Evolutionary conservation across 2,329 filamentous ascomycete species (phyloP).

Genomic region (Talaromyces atroroseus): DNA sequence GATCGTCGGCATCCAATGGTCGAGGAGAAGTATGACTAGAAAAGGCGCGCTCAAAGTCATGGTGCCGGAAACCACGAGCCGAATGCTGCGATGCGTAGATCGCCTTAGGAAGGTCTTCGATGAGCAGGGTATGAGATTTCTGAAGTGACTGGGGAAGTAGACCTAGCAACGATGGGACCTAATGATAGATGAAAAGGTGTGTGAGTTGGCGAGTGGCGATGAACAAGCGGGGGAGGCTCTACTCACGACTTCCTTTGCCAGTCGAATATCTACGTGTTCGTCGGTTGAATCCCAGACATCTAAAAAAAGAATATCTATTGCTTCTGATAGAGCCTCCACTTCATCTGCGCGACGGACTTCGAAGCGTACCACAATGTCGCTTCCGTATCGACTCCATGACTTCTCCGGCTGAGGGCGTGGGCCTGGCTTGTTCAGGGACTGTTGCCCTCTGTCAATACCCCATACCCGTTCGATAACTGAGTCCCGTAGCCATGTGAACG

Average conservation of each 20-base stretch:
- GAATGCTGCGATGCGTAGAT: conserved; percentile 59
- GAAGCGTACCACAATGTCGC: conserved; percentile 86
- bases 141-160: conserved; percentile 71
- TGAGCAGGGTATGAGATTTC: conserved; percentile 65
- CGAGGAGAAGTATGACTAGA: background rate
- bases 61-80: conserved; percentile 21
- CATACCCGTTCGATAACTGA: conserved; percentile 41
- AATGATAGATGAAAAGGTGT: background rate
- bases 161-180: conserved; percentile 67
- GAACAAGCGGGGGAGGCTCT: background rate
- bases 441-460: conserved; percentile 27
- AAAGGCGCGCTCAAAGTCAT: conserved; percentile 8
- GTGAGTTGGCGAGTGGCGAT: background rate
- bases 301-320: conserved; percentile 68
- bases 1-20: conserved; percentile 46
- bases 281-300: conserved; percentile 86
- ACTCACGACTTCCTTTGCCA: conserved; percentile 68
- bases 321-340: conserved; percentile 64
- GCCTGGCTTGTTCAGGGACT: conserved; percentile 17
- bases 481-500: conserved; percentile 38
- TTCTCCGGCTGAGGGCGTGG: conserved; percentile 28
- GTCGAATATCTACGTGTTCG: conserved; percentile 76
- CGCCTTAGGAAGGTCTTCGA: conserved; percentile 71
- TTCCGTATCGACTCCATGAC: conserved; percentile 56
- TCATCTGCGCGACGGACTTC: conserved; percentile 66